Evolutionary conservation across 164 flowering plant genomes (phyloP).

Genomic region (Saururus chinensis): DNA sequence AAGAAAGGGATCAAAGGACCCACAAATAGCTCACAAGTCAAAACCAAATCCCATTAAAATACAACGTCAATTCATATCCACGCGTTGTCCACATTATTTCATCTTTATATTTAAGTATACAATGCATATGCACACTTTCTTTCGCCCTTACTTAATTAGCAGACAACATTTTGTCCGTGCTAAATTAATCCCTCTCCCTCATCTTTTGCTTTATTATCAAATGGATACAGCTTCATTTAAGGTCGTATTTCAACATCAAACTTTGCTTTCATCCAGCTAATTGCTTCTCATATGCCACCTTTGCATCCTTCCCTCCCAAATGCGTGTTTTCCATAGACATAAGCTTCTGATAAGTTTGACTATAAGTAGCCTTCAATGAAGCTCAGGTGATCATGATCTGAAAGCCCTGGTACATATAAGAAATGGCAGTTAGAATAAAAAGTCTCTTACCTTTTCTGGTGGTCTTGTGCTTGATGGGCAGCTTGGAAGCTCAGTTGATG

Average conservation of each 20-base stretch:
- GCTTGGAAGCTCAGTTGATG: conserved; percentile 29
- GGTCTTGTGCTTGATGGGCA: conserved; percentile 9
- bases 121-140: not conserved
- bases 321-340: not conserved
- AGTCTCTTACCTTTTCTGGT: conserved; percentile 1
- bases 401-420: not conserved
- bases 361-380: not conserved
- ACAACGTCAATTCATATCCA: not conserved
- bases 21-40: not conserved
- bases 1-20: not conserved
- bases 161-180: not conserved
- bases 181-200: not conserved
- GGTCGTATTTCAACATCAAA: not conserved
- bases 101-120: not conserved
- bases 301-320: not conserved
- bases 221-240: not conserved
- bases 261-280: not conserved
- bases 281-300: not conserved
- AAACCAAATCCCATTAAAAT: not conserved
- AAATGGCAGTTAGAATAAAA: conserved; percentile 4
- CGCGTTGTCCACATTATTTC: not conserved
- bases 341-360: not conserved
- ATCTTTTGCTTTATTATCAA: not conserved
- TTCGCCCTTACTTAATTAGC: not conserved
- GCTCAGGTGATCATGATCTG: not conserved